A percentile compares a stretch with the other conserved stretches of the same genome.
Evolutionary conservation across 1,284 basidiomycete genomes (phyloP).

Genomic region (Rhodotorula sp.): DNA sequence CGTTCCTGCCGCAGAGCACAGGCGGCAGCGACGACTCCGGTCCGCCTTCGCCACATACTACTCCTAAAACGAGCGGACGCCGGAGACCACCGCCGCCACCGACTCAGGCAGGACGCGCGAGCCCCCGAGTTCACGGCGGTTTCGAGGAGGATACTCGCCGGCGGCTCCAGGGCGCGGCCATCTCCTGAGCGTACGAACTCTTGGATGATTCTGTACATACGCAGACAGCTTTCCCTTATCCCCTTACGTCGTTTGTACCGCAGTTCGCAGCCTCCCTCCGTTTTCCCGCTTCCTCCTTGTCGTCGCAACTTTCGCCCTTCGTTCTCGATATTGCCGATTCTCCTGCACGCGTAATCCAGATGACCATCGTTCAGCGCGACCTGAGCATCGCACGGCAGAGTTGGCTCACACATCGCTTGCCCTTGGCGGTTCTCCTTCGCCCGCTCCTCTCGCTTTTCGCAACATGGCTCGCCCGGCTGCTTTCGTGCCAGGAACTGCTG

Average conservation of each 20-base stretch:
- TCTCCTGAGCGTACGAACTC: not conserved
- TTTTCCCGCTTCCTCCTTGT: not conserved
- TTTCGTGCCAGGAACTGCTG: not conserved
- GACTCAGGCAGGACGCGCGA: not conserved
- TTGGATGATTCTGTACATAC: no score
- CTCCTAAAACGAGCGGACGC: not conserved
- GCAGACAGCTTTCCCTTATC: not conserved
- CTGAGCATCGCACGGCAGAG: no score
- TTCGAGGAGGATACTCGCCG: not conserved
- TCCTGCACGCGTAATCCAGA: not conserved
- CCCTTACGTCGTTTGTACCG: not conserved
- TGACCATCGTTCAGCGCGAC: not conserved
- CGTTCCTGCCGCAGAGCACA: not conserved
- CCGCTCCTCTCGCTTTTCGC: not conserved
- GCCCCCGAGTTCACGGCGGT: not conserved
- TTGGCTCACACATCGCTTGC: not conserved
- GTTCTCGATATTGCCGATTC: not conserved
- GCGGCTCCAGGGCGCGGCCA: not conserved
- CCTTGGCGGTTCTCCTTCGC: not conserved
- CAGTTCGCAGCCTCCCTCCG: no score
- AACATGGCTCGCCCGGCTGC: not conserved
- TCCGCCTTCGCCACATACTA: no score
- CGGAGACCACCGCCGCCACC: constrained; percentile 1
- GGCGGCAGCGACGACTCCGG: no score
- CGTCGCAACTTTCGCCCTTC: not conserved